phyloP scores from a whole-genome alignment of 164 flowering plant species.

The Kingdonia uniflora region DNA sequence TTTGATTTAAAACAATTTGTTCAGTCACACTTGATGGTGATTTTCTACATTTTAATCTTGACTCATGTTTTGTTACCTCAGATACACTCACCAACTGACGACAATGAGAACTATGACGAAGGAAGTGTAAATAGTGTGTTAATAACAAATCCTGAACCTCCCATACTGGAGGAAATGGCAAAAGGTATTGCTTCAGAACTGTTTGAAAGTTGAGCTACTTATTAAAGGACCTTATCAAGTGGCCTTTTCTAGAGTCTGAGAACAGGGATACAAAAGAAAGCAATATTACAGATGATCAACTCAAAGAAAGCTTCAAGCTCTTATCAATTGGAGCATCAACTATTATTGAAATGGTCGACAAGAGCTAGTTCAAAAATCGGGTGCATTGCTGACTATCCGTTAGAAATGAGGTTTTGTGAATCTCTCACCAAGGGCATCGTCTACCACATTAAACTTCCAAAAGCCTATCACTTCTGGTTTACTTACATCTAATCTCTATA shows the following conservation, averaged over 20 bases:
- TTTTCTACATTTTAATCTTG: neutral
- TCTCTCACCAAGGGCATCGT: constrained; percentile 48
- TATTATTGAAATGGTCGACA: too few relatives aligned
- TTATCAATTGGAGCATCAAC: constrained; percentile 66
- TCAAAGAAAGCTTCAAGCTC: constrained; percentile 64
- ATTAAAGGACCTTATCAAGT: too few relatives aligned
- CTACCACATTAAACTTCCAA: constrained; percentile 18
- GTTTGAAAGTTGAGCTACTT: too few relatives aligned
- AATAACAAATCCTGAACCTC: too few relatives aligned
- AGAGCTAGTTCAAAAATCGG: too few relatives aligned
- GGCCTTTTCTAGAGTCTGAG: constrained; percentile 58
- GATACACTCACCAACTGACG: constrained; percentile 52
- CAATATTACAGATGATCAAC: constrained; percentile 59
- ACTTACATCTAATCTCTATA: too few relatives aligned
- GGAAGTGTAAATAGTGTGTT: too few relatives aligned
- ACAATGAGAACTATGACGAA: constrained; percentile 34
- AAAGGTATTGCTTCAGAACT: too few relatives aligned
- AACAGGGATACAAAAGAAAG: constrained; percentile 53
- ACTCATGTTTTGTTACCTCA: too few relatives aligned
- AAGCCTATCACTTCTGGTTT: neutral
- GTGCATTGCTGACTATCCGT: constrained; percentile 79
- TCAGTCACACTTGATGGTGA: neutral
- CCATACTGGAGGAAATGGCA: too few relatives aligned
- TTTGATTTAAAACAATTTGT: neutral
- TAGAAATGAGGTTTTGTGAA: too few relatives aligned